These are phyloP conservation scores for Gryganskiella cystojenkinii DNA, from an alignment of 192 early-diverging fungal genomes.

Conservation along the genomic window DNA sequence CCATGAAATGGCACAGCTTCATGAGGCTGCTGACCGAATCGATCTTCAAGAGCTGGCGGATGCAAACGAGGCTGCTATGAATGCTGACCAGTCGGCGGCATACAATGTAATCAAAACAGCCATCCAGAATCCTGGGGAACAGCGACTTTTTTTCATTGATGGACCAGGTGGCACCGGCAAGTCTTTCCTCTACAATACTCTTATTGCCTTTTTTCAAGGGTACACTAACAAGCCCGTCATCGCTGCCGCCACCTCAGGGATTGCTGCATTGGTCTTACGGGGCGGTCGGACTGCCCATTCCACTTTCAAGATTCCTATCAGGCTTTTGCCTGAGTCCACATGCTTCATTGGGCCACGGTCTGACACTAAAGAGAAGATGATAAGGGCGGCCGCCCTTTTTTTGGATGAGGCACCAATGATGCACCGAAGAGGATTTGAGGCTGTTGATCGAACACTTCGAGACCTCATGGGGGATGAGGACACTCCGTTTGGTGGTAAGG, in stretches of 20 bases:
- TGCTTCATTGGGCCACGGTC: slow-evolving; percentile 13
- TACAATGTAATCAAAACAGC: too few relatives aligned
- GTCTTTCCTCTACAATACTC: slow-evolving; percentile 32
- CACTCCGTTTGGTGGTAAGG: slow-evolving; percentile 15
- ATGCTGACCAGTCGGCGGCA: too few relatives aligned
- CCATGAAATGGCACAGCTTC: too few relatives aligned
- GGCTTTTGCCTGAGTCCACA: slow-evolving; percentile 4
- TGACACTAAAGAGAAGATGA: neutral
- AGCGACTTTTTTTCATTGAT: slow-evolving; percentile 14
- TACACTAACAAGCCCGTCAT: slow-evolving; percentile 1
- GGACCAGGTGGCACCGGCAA: slow-evolving; percentile 36
- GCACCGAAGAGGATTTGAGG: slow-evolving; percentile 20
- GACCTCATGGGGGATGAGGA: slow-evolving; percentile 15
- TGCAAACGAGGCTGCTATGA: too few relatives aligned
- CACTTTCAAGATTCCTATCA: slow-evolving; percentile 46
- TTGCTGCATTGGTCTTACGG: slow-evolving; percentile 34
- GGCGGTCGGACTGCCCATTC: slow-evolving; percentile 43
- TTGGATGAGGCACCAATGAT: slow-evolving; percentile 55
- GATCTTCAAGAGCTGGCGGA: too few relatives aligned
- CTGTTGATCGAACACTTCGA: slow-evolving; percentile 14
- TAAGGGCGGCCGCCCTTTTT: slow-evolving; percentile 12
- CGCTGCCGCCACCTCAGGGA: slow-evolving; percentile 43
- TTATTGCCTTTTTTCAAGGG: slow-evolving; percentile 10
- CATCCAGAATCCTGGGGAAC: neutral
- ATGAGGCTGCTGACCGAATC: too few relatives aligned